phyloP scores from a whole-genome alignment of 73 alveolate species.

The Effrenium voratum region DNA sequence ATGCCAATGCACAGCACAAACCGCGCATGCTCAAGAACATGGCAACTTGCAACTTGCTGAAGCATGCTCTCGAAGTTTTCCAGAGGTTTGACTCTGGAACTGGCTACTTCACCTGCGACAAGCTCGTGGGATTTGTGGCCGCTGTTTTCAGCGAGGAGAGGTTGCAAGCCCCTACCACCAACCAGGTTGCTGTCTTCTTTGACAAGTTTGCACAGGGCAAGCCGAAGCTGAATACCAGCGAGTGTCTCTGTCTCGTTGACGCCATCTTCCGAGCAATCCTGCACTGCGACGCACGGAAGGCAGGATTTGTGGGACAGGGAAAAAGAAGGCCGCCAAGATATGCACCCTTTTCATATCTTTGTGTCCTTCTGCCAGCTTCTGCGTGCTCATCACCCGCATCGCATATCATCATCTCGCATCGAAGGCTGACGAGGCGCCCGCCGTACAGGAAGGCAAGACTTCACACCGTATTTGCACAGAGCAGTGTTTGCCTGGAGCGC shows the following conservation, averaged over 20 bases:
- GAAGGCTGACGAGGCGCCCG: too few relatives aligned
- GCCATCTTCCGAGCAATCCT: conserved; percentile 69
- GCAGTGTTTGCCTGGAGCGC: too few relatives aligned
- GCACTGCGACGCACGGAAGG: conserved; percentile 42
- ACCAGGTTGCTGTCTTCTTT: conserved; percentile 24
- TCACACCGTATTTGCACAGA: too few relatives aligned
- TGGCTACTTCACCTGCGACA: conserved; percentile 9
- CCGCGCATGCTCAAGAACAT: neutral
- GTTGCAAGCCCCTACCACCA: neutral
- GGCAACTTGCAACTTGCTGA: conserved; percentile 36
- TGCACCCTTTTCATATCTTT: too few relatives aligned
- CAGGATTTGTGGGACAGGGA: too few relatives aligned
- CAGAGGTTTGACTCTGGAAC: conserved; percentile 4
- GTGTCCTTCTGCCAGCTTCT: too few relatives aligned
- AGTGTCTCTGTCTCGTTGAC: conserved; percentile 52
- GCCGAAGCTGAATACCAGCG: conserved; percentile 51
- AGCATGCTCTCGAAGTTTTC: conserved; percentile 15
- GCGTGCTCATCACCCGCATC: too few relatives aligned
- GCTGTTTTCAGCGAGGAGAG: conserved; percentile 26
- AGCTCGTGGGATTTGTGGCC: neutral
- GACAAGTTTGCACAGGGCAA: conserved; percentile 49
- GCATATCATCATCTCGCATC: too few relatives aligned
- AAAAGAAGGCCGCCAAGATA: too few relatives aligned
- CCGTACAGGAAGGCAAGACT: too few relatives aligned
- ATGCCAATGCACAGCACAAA: conserved; percentile 7